Conservation (phyloP, 1,139 yeast genomes). For the Blastobotrys aristatus region DNA sequence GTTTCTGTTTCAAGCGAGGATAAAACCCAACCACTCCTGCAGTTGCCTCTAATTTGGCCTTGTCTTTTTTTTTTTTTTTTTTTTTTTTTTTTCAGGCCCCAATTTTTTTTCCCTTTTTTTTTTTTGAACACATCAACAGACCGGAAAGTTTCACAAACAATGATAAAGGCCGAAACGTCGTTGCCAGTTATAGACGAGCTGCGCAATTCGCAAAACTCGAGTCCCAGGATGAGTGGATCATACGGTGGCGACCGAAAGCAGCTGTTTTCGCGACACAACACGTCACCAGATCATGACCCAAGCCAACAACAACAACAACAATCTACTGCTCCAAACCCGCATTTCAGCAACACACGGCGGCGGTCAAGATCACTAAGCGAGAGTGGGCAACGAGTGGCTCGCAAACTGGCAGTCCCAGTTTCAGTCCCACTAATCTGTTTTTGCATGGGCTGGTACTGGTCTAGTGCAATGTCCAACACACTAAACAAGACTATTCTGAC, state of each 20-base stretch:
- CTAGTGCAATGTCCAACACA: conserved; percentile 78
- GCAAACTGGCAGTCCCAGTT: conserved; percentile 37
- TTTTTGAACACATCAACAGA: no score
- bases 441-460: conserved; percentile 72
- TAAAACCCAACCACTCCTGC: no score
- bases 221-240: conserved; percentile 17
- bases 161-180: no score
- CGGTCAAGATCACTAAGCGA: conserved; percentile 20
- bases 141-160: no score
- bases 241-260: conserved; percentile 17
- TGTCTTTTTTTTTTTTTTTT: no score
- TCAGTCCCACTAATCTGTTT: conserved; percentile 39
- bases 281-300: neutral
- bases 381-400: no score
- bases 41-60: no score
- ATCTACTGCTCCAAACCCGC: no score
- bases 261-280: conserved; percentile 12
- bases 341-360: neutral
- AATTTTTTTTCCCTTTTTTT: no score
- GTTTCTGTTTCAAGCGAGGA: no score
- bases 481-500: conserved; percentile 70
- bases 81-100: no score
- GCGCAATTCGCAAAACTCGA: neutral
- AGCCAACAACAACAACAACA: neutral
- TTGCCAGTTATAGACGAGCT: neutral